phyloP scores from a whole-genome alignment of 2,329 filamentous ascomycete species.

The Neoarthrinium moseri region DNA sequence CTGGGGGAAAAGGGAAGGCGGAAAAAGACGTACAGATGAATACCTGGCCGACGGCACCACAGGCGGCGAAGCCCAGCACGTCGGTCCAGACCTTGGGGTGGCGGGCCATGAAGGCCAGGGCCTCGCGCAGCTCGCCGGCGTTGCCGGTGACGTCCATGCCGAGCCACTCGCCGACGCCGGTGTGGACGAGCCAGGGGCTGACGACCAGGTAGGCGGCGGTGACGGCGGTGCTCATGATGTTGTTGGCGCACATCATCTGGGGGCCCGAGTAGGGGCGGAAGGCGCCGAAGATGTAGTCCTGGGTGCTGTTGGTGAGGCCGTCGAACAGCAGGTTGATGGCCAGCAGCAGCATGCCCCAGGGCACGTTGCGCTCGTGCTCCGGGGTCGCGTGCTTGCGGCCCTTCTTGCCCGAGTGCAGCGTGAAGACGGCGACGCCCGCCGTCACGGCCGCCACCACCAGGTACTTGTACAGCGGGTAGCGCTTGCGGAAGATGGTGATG shows the following conservation, averaged over 20 bases:
- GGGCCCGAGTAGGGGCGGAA: conserved; percentile 84
- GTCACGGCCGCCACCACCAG: conserved; percentile 89
- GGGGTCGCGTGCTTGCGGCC: conserved; percentile 36
- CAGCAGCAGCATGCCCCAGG: conserved; percentile 81
- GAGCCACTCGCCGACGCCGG: conserved; percentile 61
- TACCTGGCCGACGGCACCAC: conserved; percentile 89
- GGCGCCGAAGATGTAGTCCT: conserved; percentile 86
- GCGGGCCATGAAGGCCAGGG: conserved; percentile 74
- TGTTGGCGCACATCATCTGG: conserved; percentile 99
- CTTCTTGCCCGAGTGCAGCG: conserved; percentile 69
- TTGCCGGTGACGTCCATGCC: conserved; percentile 63
- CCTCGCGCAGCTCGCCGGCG: conserved; percentile 76
- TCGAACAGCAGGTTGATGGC: conserved; percentile 92
- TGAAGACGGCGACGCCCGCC: conserved; percentile 90
- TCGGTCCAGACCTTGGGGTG: conserved; percentile 84
- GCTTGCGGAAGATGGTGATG: conserved; percentile 83
- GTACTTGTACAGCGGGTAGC: conserved; percentile 96
- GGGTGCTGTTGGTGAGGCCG: conserved; percentile 92
- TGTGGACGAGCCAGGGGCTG: conserved; percentile 76
- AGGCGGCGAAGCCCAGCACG: conserved; percentile 84
- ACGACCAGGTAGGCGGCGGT: conserved; percentile 75
- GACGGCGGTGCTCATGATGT: conserved; percentile 78
- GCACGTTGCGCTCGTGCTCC: conserved; percentile 55
- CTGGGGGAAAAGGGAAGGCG: conserved; percentile 3
- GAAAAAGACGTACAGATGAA: conserved; percentile 73